Base-by-base conservation (phyloP, 495 filamentous ascomycete genomes). In the Amphirosellinia nigrospora region DNA sequence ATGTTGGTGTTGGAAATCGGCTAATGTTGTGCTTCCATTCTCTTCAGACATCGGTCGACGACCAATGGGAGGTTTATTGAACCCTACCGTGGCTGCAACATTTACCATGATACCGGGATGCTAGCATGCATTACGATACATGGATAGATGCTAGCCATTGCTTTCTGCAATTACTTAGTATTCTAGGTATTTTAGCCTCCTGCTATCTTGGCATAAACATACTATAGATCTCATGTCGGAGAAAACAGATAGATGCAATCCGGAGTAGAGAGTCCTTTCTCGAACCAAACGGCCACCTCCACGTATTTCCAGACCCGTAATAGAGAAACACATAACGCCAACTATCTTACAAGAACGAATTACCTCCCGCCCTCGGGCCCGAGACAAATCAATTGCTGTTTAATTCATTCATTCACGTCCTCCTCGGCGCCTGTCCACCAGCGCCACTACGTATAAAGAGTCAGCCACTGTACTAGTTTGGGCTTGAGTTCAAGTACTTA, bases 311-410 rank as follows among this genome's bases (percentile, higher is more conserved):
- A 58, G 15, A 56, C 55, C 55, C 16, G 55, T 16, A 13, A 28
- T 15, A 4, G 50, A 21, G 10, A 58, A 58, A 7, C 30, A 58
- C 1, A 36, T 4, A 36, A 21, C 28, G 28, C 21, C 50, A 53
- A 53, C 28, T 34, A 58, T 36, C 6, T 36, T 21, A 36, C 30
- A 58, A 58, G 30, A 58, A 32, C 30, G 16, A n/a, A n/a, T 36
- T 15, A 58, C 16, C 16, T 30, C 23, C 26, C 16, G 4, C 19
- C 16, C 53, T 11, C 23, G 36, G 5, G 9, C 7, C 36, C 30
- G 28, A 13, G 21, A 11, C 38, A 0, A 74, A 79, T 15, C 80
- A 82, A 62, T 74, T 15, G n/a, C 41, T 64, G 66, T 19, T 19
- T 6, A 30, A 4, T 4, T 66, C 9, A 34, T 59, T 68, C 65